These are phyloP conservation scores for Apiotrichum gamsii DNA, from an alignment of 1,284 basidiomycete species.

Conservation along the genomic window DNA sequence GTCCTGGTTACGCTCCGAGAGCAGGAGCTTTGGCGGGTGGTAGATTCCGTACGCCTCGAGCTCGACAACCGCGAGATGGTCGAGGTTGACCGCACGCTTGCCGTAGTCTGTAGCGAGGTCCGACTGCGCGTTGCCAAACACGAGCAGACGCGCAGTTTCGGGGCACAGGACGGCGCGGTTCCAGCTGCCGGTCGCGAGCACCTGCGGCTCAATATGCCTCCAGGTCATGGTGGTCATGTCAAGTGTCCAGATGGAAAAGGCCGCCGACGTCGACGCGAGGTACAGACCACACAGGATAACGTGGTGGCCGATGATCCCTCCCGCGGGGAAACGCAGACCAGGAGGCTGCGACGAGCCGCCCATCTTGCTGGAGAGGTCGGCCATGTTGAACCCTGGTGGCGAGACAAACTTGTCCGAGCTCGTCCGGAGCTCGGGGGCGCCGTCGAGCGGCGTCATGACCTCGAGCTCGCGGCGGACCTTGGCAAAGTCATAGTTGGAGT, in stretches of 20 bases:
- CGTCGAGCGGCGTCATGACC: conserved; percentile 67
- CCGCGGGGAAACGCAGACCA: conserved; percentile 86
- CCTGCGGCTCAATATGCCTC: conserved; percentile 75
- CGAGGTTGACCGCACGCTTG: conserved; percentile 79
- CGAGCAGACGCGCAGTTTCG: conserved; percentile 68
- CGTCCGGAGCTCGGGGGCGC: conserved; percentile 51
- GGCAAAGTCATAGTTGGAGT: conserved; percentile 62
- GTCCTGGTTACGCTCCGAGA: conserved; percentile 58
- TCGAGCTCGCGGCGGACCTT: conserved; percentile 90
- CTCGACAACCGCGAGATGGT: conserved; percentile 82
- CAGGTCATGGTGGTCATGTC: conserved; percentile 72
- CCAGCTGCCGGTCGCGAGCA: conserved; percentile 73
- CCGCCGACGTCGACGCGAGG: conserved; percentile 67
- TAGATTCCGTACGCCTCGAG: conserved; percentile 91
- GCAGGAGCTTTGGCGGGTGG: conserved; percentile 66
- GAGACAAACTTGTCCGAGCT: conserved; percentile 54
- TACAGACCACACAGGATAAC: conserved; percentile 85
- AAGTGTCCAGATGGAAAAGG: conserved; percentile 82
- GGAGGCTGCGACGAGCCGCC: conserved; percentile 66
- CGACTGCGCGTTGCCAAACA: conserved; percentile 79
- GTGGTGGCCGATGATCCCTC: conserved; percentile 77
- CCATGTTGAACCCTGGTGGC: conserved; percentile 58
- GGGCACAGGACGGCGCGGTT: conserved; percentile 79
- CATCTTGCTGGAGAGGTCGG: conserved; percentile 51
- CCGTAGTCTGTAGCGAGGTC: conserved; percentile 89